Evolutionary conservation across 164 flowering plant genomes (phyloP), one percentile per base, ranked within the genome.

Genomic region (Liriodendron chinense): DNA sequence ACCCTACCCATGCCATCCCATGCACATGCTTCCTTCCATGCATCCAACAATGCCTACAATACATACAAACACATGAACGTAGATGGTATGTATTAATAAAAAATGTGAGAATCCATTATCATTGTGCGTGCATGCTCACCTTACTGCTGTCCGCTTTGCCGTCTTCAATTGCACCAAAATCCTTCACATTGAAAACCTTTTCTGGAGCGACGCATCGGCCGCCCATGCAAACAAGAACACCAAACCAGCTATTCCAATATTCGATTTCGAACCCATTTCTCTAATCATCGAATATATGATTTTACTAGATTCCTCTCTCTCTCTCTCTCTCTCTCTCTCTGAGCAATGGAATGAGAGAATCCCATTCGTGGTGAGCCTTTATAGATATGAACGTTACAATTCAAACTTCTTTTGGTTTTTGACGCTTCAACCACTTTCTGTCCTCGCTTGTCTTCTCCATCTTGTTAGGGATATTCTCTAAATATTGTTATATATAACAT

Each of bases 1-100:
- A 90, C 26, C 56, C 23, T 69, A 57, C 71, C 64, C 1, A 24
- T 16, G 9, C 80, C 85, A 14, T 8, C 59, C 64, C 28, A 69
- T n/a, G 43, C 56, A 50, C 94, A 90, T 56, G 90, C 88, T 7
- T 73, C 79, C 0, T 71, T 81, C 91, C 90, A 89, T 23, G 88
- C 88, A 47, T 53, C 65, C 8, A 43, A 1, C 50, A 90, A 78
- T 7, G 86, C 88, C 88, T 87, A 34, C 7, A 57, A 57, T 56
- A 57, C 20, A 25, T 16, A 14, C 67, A 21, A 21, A 64, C 25
- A 9, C 57, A 10, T 21, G 24, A 64, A 64, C 25, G 21, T 22
- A 1, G 7, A 50, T 50, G 16, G 2, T 8, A 8, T 9, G 57
- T 9, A 50, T 1, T 9, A 14, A 8, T 50, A 3, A 50, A 3